phyloP scores from a whole-genome alignment of 768 basidiomycete species.

The Calocybe gangraenosa region DNA sequence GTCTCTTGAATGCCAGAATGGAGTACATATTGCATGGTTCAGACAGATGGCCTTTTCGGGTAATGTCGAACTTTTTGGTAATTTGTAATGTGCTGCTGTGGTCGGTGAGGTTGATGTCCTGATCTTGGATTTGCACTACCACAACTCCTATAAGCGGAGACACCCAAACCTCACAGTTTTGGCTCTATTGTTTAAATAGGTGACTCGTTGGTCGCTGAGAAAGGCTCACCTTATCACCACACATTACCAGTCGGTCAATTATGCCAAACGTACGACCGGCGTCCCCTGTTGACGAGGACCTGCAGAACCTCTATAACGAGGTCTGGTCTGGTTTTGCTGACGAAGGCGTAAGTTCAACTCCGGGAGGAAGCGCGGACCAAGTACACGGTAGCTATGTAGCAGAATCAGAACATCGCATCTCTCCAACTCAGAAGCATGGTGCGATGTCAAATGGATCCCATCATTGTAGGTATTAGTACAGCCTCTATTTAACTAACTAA shows the following conservation, averaged over 20 bases:
- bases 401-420: conserved; percentile 18
- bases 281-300: conserved; percentile 57
- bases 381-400: conserved; percentile 33
- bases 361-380: conserved; percentile 32
- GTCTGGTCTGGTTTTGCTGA: conserved; percentile 68
- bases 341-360: conserved; percentile 23
- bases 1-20: too few relatives aligned
- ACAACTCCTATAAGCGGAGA: conserved; percentile 25
- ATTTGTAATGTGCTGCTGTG: conserved; percentile 3
- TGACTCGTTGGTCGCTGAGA: not conserved
- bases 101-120: too few relatives aligned
- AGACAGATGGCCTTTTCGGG: conserved; percentile 16
- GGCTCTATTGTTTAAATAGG: not conserved
- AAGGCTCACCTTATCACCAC: conserved; percentile 32
- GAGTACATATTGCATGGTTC: not conserved
- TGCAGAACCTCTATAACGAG: conserved; percentile 71
- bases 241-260: conserved; percentile 46
- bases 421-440: conserved; percentile 11
- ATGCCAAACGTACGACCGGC: conserved; percentile 35
- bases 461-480: conserved; percentile 15
- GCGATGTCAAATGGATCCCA: conserved; percentile 15
- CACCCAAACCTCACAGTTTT: not conserved
- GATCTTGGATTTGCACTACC: conserved; percentile 10
- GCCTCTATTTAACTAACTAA: conserved; percentile 5
- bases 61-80: conserved; percentile 9